Base-by-base conservation (phyloP, 441 rosid genomes). In the Rhodomyrtus psidioides region DNA sequence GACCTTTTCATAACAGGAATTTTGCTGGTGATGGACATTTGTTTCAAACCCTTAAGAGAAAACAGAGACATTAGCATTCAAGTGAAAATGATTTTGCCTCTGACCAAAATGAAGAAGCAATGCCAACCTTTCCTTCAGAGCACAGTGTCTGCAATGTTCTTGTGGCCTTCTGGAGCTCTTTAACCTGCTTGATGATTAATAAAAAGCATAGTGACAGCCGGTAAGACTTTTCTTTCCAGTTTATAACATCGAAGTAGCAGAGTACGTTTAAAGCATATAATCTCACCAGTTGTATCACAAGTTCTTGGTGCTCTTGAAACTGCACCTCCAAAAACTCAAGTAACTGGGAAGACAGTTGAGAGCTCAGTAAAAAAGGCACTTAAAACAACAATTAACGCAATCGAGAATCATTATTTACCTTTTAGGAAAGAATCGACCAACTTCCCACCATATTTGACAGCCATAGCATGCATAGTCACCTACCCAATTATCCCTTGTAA, bases 101-200 rank as follows among this genome's bases (percentile, higher is more conserved):
- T 70, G 83, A 86, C 55, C 85, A 81, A 49, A 55, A 57, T 39
- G 79, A 26, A 81, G 57, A 58, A n/a, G 57, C 42, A 49, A 75
- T n/a, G 86, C 91, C 89, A 86, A 96, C 98, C 96, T 96, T 96
- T 86, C 97, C 99, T 91, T 96, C 97, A 82, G 96, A 95, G 89
- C 98, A 96, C 26, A 95, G 82, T 83, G 98, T 94, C 92, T 96
- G 99, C 88, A 95, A 91, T 53, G 96, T 95, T 91, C 97, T 92
- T 85, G 97, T 96, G 74, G 96, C 99, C 90, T 93, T 95, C 84
- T 96, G 98, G 87, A 96, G 96, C 88, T 95, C 98, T 86, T 85
- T 94, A 85, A 96, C 94, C 98, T 96, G n/a, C n/a, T n/a, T 49
- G 82, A 82, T 85, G 60, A 84, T 30, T 13, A 86, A 14, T 70